Base-by-base conservation (phyloP, 192 early-diverging fungal species). In the Coemansia sp. region DNA sequence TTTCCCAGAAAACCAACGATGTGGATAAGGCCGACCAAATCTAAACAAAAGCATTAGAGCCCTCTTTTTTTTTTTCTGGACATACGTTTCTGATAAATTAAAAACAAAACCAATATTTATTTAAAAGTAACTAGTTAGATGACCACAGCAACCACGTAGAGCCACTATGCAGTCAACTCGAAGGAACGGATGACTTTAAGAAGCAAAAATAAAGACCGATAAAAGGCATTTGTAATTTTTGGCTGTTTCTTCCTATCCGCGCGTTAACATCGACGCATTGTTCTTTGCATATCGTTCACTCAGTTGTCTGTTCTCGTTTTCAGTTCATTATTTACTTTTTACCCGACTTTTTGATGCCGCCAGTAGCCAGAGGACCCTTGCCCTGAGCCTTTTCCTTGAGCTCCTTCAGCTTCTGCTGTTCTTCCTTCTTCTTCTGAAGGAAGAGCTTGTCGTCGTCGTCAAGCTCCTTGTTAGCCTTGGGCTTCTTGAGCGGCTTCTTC, bases 401-500 rank as follows among this genome's bases (percentile, higher is more conserved):
- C 64, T 87, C 90, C 87, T 93, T 93, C 35, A 94, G 72, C 87
- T 90, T 91, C 71, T 86, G 86, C 65, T 81, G 71, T 74, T 93
- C 90, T 73, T 94, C 93, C 81, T 87, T 87, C 76, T 90, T 87
- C 85, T 92, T 91, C 77, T 88, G 80, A 82, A 91, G 89, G 88
- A 91, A 93, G 34, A 86, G 90, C 48, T 88, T 18, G 66, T 93
- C 94, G 58, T 92, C 90, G 34, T 93, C 91, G 74, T 93, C 91
- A 20, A 83, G 33, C 0, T 91, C 93, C 55, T 66, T 64, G 5
- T 43, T 38, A 86, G 91, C 90, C 90, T 94, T 94, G 74, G 91
- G 78, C 32, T 84, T 85, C 93, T 94, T 96, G 57, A 96, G 85
- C 62, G 94, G 94, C 91, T 94, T 94, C 45, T 89, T 85, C 84